Conservation (phyloP, 805 yeast genomes). For the Yamadazyma paraphyllophila region DNA sequence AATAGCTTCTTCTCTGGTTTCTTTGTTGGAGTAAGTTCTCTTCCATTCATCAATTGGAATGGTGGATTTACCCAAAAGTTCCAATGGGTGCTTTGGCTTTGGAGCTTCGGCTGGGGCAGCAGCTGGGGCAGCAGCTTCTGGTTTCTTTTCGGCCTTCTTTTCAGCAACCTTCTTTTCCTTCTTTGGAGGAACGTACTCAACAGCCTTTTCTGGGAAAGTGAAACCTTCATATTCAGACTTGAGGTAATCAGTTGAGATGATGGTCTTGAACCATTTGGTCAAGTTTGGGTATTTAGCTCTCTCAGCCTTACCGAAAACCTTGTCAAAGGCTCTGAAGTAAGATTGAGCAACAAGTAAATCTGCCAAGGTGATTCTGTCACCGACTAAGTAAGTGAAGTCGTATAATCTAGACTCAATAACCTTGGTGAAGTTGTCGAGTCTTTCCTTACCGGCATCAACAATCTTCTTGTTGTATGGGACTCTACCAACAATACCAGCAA, state of each 20-base stretch:
- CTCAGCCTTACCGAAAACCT: conserved; percentile 64
- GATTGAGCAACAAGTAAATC: conserved; percentile 56
- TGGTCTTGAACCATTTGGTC: conserved; percentile 71
- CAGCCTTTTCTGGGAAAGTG: conserved; percentile 62
- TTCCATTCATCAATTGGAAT: conserved; percentile 89
- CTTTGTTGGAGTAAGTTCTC: conserved; percentile 94
- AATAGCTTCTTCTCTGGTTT: conserved; percentile 87
- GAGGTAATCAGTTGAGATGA: conserved; percentile 45
- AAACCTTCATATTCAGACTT: conserved; percentile 49
- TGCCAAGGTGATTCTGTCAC: conserved; percentile 56
- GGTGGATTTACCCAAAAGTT: conserved; percentile 69
- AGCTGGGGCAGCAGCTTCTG: conserved; percentile 34
- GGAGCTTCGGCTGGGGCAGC: conserved; percentile 51
- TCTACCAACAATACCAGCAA: conserved; percentile 62
- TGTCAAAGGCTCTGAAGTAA: conserved; percentile 53
- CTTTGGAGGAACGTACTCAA: conserved; percentile 67
- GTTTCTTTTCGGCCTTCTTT: conserved; percentile 25
- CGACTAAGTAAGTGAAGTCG: conserved; percentile 65
- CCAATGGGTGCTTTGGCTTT: conserved; percentile 92
- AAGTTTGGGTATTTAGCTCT: conserved; percentile 59
- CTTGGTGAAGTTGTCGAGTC: conserved; percentile 22
- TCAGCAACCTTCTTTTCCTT: conserved; percentile 60
- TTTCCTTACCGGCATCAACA: conserved; percentile 47
- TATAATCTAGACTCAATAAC: conserved; percentile 57
- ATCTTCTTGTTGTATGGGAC: conserved; percentile 75